Percentiles rank a stretch among this genome's conserved stretches.
phyloP scores from a whole-genome alignment of 2,329 filamentous ascomycete genomes.

The Phialophora chinensis region DNA sequence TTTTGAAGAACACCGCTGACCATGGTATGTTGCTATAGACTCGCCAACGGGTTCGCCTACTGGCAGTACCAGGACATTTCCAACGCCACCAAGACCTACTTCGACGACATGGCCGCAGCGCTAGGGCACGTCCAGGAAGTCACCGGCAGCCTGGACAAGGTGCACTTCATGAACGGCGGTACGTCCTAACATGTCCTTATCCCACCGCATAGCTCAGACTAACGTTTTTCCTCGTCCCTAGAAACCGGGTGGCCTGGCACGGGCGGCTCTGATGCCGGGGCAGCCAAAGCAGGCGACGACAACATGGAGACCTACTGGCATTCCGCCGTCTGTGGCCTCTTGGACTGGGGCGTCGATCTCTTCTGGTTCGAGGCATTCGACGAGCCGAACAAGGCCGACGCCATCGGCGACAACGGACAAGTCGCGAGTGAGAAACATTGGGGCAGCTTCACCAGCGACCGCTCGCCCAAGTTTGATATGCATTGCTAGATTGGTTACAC shows the following conservation, averaged over 20 bases:
- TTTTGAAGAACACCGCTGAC: slow-evolving; percentile 9
- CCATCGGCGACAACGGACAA: slow-evolving; percentile 67
- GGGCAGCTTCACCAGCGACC: slow-evolving; percentile 69
- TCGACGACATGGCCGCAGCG: slow-evolving; percentile 70
- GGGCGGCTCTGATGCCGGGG: slow-evolving; percentile 66
- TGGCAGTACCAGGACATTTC: slow-evolving; percentile 69
- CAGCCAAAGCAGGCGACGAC: slow-evolving; percentile 63
- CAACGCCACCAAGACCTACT: slow-evolving; percentile 67
- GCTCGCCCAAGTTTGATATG: slow-evolving; percentile 49
- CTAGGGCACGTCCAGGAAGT: slow-evolving; percentile 66
- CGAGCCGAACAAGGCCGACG: slow-evolving; percentile 72
- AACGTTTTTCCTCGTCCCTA: slow-evolving; percentile 7
- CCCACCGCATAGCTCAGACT: not conserved
- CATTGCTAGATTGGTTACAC: slow-evolving; percentile 18
- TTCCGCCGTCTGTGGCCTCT: slow-evolving; percentile 66
- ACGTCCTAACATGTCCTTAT: slow-evolving; percentile 52
- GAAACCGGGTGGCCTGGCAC: slow-evolving; percentile 41
- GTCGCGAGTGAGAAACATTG: slow-evolving; percentile 69
- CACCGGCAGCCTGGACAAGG: slow-evolving; percentile 59
- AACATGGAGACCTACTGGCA: slow-evolving; percentile 68
- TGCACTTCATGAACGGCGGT: slow-evolving; percentile 71
- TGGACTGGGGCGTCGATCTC: slow-evolving; percentile 70
- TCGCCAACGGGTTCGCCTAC: slow-evolving; percentile 74
- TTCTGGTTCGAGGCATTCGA: slow-evolving; percentile 77
- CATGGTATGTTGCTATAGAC: slow-evolving; percentile 38